Conservation (phyloP, 805 yeast genomes). For the Starmerella floricola region DNA sequence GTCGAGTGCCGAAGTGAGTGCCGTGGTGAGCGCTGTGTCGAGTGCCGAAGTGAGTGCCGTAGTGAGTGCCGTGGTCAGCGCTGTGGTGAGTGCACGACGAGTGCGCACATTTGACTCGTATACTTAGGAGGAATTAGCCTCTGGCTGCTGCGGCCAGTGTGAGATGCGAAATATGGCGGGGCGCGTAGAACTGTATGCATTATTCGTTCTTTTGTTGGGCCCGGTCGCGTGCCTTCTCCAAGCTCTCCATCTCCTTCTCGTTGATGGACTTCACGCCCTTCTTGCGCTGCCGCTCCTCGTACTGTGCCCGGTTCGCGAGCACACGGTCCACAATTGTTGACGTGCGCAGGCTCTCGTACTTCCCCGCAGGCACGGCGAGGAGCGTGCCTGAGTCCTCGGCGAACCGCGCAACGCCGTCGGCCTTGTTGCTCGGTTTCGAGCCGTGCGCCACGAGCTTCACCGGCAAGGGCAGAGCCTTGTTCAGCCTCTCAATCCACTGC, state of each 20-base stretch:
- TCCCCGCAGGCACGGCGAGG: conserved; percentile 39
- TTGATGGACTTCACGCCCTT: conserved; percentile 69
- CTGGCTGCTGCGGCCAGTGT: no score
- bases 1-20: no score
- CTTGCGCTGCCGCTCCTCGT: conserved; percentile 73
- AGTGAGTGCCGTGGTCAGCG: no score
- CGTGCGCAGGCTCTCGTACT: conserved; percentile 53
- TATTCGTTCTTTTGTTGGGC: no score
- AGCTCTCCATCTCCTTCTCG: conserved; percentile 31
- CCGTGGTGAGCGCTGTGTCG: no score
- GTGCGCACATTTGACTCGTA: no score
- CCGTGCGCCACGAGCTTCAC: conserved; percentile 8
- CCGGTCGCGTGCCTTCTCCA: conserved; percentile 15
- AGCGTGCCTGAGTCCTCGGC: conserved; percentile 31
- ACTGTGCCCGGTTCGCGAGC: conserved; percentile 49
- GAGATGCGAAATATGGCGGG: no score
- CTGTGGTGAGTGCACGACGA: no score
- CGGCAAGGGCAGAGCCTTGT: conserved; percentile 5
- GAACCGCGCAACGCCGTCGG: conserved; percentile 14
- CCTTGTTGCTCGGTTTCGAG: not conserved
- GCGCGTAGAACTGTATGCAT: no score
- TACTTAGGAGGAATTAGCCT: no score
- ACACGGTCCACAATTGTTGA: conserved; percentile 67
- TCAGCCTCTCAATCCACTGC: conserved; percentile 32
- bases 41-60: no score